These are phyloP conservation scores for Penicillium psychrofluorescens DNA, from an alignment of 495 filamentous ascomycete species.

Conservation along the genomic window DNA sequence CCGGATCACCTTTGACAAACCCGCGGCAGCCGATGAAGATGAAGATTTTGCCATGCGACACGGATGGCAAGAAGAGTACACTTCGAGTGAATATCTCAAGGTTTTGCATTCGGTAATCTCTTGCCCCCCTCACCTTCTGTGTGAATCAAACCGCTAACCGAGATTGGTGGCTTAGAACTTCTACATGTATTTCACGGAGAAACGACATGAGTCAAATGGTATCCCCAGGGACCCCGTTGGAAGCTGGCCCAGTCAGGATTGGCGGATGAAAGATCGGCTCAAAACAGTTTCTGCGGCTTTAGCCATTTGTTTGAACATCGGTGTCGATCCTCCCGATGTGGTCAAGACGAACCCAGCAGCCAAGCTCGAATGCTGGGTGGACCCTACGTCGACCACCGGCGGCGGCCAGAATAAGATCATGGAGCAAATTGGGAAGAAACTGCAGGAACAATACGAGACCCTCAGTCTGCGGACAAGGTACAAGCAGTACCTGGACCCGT, in stretches of 20 bases:
- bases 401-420: constrained; percentile 72
- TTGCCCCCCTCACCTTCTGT: not conserved
- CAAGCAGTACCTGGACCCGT: constrained; percentile 93
- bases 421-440: constrained; percentile 88
- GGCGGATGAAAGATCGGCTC: constrained; percentile 91
- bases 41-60: constrained; percentile 52
- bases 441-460: constrained; percentile 93
- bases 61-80: constrained; percentile 57
- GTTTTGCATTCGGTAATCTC: constrained; percentile 49
- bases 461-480: constrained; percentile 90
- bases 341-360: constrained; percentile 89
- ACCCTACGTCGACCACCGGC: constrained; percentile 65
- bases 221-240: constrained; percentile 64
- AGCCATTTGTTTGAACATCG: constrained; percentile 92
- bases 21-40: constrained; percentile 28
- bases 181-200: constrained; percentile 99
- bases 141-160: no score
- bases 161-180: constrained; percentile 41
- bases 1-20: constrained; percentile 26
- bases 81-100: constrained; percentile 50
- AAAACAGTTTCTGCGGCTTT: constrained; percentile 96
- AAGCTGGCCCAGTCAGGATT: constrained; percentile 69
- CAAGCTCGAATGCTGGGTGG: constrained; percentile 94
- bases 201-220: constrained; percentile 93
- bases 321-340: constrained; percentile 93